Evolutionary conservation across 208 protist genomes (phyloP).

Genomic region (Phytomonas sp.): DNA sequence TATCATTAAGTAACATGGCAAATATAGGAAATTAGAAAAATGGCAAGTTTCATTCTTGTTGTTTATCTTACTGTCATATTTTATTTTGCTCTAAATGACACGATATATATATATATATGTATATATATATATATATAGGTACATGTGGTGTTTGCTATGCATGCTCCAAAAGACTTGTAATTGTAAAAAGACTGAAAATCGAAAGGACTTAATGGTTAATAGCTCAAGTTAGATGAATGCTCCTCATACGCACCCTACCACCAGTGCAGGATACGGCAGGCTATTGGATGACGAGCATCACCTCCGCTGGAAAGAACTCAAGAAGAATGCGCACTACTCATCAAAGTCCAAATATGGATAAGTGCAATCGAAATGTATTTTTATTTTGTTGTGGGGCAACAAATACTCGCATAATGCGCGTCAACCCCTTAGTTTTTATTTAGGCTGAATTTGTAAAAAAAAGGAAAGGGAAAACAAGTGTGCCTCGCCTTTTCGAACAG

Average conservation of each 20-base stretch:
- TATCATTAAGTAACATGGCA: background rate
- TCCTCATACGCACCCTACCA: background rate
- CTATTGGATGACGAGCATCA: background rate
- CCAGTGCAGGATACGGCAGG: background rate
- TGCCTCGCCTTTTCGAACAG: background rate
- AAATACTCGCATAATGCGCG: background rate
- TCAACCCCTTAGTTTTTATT: background rate
- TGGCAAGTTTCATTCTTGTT: slow-evolving; percentile 11
- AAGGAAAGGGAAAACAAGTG: background rate
- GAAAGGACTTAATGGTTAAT: background rate
- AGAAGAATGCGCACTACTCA: background rate
- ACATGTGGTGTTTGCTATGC: background rate
- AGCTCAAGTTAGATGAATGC: background rate
- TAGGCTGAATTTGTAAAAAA: background rate
- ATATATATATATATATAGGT: slow-evolving; percentile 6
- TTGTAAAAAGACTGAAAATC: background rate
- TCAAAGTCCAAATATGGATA: background rate
- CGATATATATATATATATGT: slow-evolving; percentile 5
- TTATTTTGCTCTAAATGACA: background rate
- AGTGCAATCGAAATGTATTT: background rate
- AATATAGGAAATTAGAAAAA: slow-evolving; percentile 2
- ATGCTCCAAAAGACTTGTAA: background rate
- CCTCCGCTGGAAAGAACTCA: background rate
- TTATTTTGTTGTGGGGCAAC: background rate
- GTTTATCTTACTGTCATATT: slow-evolving; percentile 10